Evolutionary conservation across 805 yeast genomes (phyloP), one percentile per base, ranked within the genome.

Genomic region (Cyberlindnera xishuangbannaensis): DNA sequence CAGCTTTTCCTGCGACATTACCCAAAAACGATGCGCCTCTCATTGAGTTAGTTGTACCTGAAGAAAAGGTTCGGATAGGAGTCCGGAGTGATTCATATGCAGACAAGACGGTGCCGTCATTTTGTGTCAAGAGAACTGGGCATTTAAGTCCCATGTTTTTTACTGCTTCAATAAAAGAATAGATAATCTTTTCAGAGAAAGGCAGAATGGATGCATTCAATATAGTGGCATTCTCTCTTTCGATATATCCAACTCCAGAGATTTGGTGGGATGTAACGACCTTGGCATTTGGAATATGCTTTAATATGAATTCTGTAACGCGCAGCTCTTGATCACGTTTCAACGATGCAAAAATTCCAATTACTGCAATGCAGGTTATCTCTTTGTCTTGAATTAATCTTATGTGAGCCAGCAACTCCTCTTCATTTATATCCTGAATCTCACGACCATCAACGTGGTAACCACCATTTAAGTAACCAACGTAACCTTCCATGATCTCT

Each of bases 41-140:
- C 64, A 65, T 64, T 6, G 69, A 64, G 36, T 65, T 64, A 14
- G 70, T 67, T 7, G 71, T 67, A 20, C 73, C 72, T 8, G 71
- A 65, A 6, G 67, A 61, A 41, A 66, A 67, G 3, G 72, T 66
- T 19, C 61, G 45, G 22, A 67, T 66, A n/a, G 72, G 72, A 11
- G 55, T 47, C 14, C 46, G 41, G 27, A 55, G 34, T 0, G 68
- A 70, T 20, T 64, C 69, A 4, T 43, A 33, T 8, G 61, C 57
- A 7, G 67, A 49, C 6, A 65, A 41, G 15, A 66, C 59, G 2
- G 73, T 67, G 7, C 72, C 73, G 42, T 68, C 71, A 46, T 68
- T 68, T 43, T 67, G 72, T n/a, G 71, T 64, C 27, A 61, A 37
- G 4, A 64, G 47, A 5, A 67, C 51, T 7, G 67, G 62, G 45